Evolutionary conservation across 306 rosid genomes (phyloP).

Genomic region (Acacia melanoxylon): DNA sequence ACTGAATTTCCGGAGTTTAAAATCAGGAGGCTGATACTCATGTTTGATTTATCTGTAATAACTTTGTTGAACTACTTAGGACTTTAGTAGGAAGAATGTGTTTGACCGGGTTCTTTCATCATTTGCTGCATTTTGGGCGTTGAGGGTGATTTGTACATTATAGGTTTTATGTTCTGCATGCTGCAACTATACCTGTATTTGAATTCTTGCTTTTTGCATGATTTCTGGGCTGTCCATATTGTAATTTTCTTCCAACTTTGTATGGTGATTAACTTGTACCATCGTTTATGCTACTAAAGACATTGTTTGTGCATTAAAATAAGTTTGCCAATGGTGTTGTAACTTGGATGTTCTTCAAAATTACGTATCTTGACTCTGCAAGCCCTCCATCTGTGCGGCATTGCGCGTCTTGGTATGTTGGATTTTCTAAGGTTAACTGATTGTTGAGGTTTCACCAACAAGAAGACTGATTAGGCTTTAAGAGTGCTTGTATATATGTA

Average conservation of each 20-base stretch:
- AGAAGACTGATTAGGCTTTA: no score
- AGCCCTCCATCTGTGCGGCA: not conserved
- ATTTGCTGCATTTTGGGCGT: conserved; percentile 63
- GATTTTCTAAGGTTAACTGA: not conserved
- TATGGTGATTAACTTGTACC: conserved; percentile 27
- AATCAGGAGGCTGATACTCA: conserved; percentile 40
- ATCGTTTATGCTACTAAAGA: not conserved
- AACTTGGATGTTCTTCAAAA: not conserved
- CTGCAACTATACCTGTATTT: conserved; percentile 38
- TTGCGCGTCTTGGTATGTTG: not conserved
- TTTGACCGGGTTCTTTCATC: conserved; percentile 41
- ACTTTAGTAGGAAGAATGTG: conserved; percentile 46
- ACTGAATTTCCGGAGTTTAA: conserved; percentile 34
- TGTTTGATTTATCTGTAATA: conserved; percentile 42
- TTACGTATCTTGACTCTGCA: not conserved
- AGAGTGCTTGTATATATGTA: not conserved
- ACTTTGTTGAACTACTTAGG: conserved; percentile 39
- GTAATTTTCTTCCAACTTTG: conserved; percentile 30
- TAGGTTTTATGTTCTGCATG: conserved; percentile 63
- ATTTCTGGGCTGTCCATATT: conserved; percentile 41
- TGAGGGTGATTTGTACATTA: conserved; percentile 91
- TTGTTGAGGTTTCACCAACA: no score
- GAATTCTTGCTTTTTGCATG: conserved; percentile 44
- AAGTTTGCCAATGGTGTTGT: not conserved
- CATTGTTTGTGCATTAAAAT: conserved; percentile 17